These are phyloP conservation scores for Boletellus ananas DNA, from an alignment of 768 basidiomycete species.

Conservation along the genomic window DNA sequence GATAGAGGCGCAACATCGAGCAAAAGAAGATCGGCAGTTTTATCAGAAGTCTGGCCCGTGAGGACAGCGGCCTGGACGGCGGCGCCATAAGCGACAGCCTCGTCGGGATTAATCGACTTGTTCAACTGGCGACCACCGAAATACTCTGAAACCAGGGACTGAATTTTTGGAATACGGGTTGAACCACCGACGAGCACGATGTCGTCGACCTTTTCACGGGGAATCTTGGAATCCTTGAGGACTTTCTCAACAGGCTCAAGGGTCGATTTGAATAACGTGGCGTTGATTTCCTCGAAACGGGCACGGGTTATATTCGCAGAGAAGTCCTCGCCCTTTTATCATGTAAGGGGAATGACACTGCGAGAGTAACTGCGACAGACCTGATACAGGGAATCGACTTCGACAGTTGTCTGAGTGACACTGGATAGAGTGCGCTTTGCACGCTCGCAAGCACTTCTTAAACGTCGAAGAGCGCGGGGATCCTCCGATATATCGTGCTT, in stretches of 20 bases:
- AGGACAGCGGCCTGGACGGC: slow-evolving; percentile 99
- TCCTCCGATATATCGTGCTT: slow-evolving; percentile 97
- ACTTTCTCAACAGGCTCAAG: slow-evolving; percentile 99
- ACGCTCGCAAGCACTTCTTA: slow-evolving; percentile 97
- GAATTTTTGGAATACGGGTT: slow-evolving; percentile 99
- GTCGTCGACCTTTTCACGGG: slow-evolving; percentile 95
- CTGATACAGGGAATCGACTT: slow-evolving; percentile 98
- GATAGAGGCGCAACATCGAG: slow-evolving; percentile 98
- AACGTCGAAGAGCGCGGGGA: slow-evolving; percentile 92
- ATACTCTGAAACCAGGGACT: slow-evolving; percentile 96
- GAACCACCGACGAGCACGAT: slow-evolving; percentile 99
- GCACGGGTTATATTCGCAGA: slow-evolving; percentile 98
- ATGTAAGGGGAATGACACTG: slow-evolving; percentile 4
- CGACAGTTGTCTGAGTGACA: slow-evolving; percentile 97
- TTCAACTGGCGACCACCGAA: slow-evolving; percentile 97
- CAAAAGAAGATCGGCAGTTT: slow-evolving; percentile 96
- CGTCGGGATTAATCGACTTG: slow-evolving; percentile 99
- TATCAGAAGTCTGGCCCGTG: slow-evolving; percentile 97
- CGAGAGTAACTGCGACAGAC: slow-evolving; percentile 35
- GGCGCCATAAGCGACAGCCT: slow-evolving; percentile 99
- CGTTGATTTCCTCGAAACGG: slow-evolving; percentile 99
- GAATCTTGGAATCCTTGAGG: slow-evolving; percentile 97
- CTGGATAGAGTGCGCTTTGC: slow-evolving; percentile 98
- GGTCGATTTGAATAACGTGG: slow-evolving; percentile 91
- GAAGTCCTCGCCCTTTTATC: slow-evolving; percentile 86